Conservation (phyloP, 768 basidiomycete species). For the Auriscalpium orientale region DNA sequence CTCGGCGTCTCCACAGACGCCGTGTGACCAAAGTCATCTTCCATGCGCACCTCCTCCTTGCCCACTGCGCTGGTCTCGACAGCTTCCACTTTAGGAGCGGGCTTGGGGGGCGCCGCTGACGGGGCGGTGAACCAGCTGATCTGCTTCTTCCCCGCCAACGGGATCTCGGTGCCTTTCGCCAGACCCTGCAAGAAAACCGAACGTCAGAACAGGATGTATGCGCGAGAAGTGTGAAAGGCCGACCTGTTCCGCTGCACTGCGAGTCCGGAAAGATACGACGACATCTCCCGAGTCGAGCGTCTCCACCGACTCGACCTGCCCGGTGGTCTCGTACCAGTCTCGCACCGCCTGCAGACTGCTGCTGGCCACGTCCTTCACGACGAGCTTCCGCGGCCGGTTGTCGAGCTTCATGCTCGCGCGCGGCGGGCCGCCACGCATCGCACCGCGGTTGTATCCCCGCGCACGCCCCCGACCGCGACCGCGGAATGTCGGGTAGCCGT, state of each 20-base stretch:
- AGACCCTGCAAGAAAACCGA: constrained; percentile 41
- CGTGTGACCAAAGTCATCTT: constrained; percentile 13
- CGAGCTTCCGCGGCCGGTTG: constrained; percentile 76
- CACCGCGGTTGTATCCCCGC: constrained; percentile 52
- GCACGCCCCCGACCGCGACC: constrained; percentile 59
- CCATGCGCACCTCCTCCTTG: constrained; percentile 12
- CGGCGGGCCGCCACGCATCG: constrained; percentile 57
- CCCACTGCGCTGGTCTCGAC: constrained; percentile 7
- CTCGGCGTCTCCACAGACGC: constrained; percentile 2
- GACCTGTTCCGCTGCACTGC: constrained; percentile 74
- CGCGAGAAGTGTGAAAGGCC: constrained; percentile 5
- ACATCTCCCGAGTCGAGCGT: constrained; percentile 46
- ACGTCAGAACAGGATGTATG: not conserved
- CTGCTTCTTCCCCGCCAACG: constrained; percentile 56
- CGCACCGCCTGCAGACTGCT: constrained; percentile 52
- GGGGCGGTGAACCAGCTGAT: constrained; percentile 55
- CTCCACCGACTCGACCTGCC: constrained; percentile 64
- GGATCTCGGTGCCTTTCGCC: constrained; percentile 61
- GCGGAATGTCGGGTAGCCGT: constrained; percentile 40
- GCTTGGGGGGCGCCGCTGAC: constrained; percentile 8
- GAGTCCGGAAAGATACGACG: constrained; percentile 63
- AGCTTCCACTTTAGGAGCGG: constrained; percentile 16
- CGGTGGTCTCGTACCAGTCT: constrained; percentile 80
- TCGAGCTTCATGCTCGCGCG: constrained; percentile 82
- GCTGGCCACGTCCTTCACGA: constrained; percentile 60